Conservation (phyloP, 129 eudicot genomes). For the Tagetes erecta region DNA sequence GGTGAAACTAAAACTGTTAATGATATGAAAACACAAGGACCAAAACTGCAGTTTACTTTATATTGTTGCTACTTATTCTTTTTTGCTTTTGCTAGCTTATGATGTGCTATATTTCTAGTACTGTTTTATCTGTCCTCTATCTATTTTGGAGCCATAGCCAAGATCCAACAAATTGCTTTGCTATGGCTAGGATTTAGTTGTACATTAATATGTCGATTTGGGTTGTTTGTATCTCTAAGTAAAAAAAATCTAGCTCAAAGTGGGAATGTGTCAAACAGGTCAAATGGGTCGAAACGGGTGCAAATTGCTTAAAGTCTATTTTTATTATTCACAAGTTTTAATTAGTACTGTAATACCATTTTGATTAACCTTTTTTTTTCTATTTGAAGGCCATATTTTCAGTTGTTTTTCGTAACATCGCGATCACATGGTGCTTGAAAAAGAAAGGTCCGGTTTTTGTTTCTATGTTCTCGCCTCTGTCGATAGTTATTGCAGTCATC, state of each 20-base stretch:
- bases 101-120: too few relatives aligned
- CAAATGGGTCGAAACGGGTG: neutral
- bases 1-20: too few relatives aligned
- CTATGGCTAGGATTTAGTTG: too few relatives aligned
- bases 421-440: conserved; percentile 30
- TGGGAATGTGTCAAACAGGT: neutral
- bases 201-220: neutral
- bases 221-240: neutral
- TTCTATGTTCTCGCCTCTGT: conserved; percentile 26
- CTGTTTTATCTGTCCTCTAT: too few relatives aligned
- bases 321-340: neutral
- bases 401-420: neutral
- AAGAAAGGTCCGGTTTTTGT: conserved; percentile 36
- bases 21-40: too few relatives aligned
- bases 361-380: neutral
- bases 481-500: conserved; percentile 17
- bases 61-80: too few relatives aligned
- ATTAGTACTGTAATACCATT: neutral
- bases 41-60: too few relatives aligned
- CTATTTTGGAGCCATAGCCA: too few relatives aligned
- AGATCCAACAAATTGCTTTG: too few relatives aligned
- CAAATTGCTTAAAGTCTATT: neutral
- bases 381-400: conserved; percentile 22
- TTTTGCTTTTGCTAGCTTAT: too few relatives aligned
- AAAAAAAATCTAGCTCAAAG: conserved; percentile 1